These are phyloP conservation scores for Phaeosphaeria sp. DNA, from an alignment of 2,329 filamentous ascomycete species.

Conservation along the genomic window DNA sequence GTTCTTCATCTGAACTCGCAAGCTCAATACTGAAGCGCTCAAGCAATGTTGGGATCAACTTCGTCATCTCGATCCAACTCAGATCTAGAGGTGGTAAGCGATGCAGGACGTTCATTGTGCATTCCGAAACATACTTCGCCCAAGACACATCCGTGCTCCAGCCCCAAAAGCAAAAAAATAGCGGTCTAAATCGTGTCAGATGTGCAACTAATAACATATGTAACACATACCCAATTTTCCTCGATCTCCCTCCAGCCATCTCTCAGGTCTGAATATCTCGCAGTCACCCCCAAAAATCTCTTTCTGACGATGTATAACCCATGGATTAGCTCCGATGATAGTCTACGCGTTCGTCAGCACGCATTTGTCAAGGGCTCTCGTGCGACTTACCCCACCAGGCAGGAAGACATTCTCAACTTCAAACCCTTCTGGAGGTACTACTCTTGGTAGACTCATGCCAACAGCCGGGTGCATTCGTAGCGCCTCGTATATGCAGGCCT, in stretches of 20 bases:
- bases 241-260: conserved; percentile 17
- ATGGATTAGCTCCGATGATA: conserved; percentile 18
- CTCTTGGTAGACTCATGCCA: conserved; percentile 22
- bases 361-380: too few relatives aligned
- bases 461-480: conserved; percentile 29
- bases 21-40: conserved; percentile 44
- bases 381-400: conserved; percentile 14
- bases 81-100: conserved; percentile 2
- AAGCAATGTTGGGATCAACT: conserved; percentile 44
- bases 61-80: conserved; percentile 45
- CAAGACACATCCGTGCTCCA: conserved; percentile 15
- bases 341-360: conserved; percentile 6
- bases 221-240: conserved; percentile 9
- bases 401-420: conserved; percentile 16
- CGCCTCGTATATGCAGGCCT: conserved; percentile 29
- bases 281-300: conserved; percentile 21
- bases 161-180: conserved; percentile 19
- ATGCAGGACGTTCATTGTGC: background rate
- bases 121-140: conserved; percentile 10
- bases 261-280: conserved; percentile 18
- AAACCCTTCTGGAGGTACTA: conserved; percentile 21
- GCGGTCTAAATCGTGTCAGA: conserved; percentile 5
- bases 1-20: conserved; percentile 21
- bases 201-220: background rate
- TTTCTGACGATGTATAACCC: conserved; percentile 22